Base-by-base conservation (phyloP, 352 stramenopile genomes). In the Phytophthora melonis region DNA sequence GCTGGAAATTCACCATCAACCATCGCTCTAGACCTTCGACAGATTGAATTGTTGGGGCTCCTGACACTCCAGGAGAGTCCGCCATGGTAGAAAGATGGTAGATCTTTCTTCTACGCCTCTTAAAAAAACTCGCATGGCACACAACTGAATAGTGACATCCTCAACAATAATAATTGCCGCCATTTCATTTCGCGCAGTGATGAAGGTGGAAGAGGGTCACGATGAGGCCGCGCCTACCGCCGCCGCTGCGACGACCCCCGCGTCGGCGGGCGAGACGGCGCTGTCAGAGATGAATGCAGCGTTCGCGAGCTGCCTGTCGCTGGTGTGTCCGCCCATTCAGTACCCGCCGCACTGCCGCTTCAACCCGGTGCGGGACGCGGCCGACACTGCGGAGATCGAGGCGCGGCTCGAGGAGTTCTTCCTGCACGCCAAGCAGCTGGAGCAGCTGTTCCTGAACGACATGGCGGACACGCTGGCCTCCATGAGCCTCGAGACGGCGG, bases 311-410 rank as follows among this genome's bases (percentile, higher is more conserved):
- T 88, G 86, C 66, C 76, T 95, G 53, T 83, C 84, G 53, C 80
- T 94, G 14, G 88, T 94, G 66, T 92, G 88, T 41, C 84, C 88
- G 34, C 87, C 85, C 13, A 93, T 95, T 66, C 86, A 94, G 75
- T 95, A 95, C 75, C 87, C 88, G 39, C 88, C 88, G 55, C 88
- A 93, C 70, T 93, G 84, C 63, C 88, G 87, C n/a, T 91, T 93
- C 57, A 95, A 95, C 61, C 88, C 88, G 4, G 84, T 95, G 68
- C 88, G 92, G 32, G 88, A 95, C 66, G 83, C 88, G 18, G 87
- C 88, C 43, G 88, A 95, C 75, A 89, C 87, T 50, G 75, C 79
- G 36, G 88, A 94, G 81, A 81, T 94, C 63, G 83, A 93, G 52
- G 66, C 75, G 56, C 82, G 83, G 9, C 79, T 95, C 13, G 84